A percentile compares a stretch with the other conserved stretches of the same genome.
phyloP scores from a whole-genome alignment of 208 protist species.

The Porcisia hertigi region DNA sequence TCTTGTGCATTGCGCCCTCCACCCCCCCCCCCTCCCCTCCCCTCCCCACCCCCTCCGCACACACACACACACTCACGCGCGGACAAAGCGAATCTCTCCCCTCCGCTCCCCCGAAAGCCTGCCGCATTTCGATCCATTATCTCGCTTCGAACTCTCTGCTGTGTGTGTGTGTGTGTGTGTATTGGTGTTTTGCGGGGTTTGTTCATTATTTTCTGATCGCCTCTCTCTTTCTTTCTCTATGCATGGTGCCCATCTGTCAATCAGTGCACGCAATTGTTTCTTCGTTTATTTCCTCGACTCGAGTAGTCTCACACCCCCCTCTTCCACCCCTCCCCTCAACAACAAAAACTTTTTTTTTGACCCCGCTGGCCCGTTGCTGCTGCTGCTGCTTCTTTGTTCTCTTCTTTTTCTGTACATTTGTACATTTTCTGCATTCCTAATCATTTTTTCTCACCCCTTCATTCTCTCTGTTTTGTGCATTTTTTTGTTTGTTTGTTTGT shows the following conservation, averaged over 20 bases:
- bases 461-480: not conserved
- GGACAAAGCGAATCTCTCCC: not conserved
- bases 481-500: too few relatives aligned
- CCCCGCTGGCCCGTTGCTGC: not conserved
- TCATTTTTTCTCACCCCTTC: not conserved
- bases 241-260: too few relatives aligned
- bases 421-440: too few relatives aligned
- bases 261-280: not conserved
- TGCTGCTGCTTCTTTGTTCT: not conserved
- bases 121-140: not conserved
- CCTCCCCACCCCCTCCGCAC: not conserved
- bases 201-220: not conserved
- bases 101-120: not conserved
- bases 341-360: not conserved
- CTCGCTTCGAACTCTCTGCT: not conserved
- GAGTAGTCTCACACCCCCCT: not conserved
- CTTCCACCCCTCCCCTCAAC: not conserved
- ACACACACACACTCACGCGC: not conserved
- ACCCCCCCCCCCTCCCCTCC: constrained; percentile 14
- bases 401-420: not conserved
- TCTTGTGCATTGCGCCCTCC: constrained; percentile 15
- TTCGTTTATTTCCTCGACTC: not conserved
- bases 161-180: constrained; percentile 5
- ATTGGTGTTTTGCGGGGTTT: constrained; percentile 13
- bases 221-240: not conserved